Evolutionary conservation across 2,329 filamentous ascomycete genomes (phyloP).

Genomic region (Scedosporium aurantiacum): DNA sequence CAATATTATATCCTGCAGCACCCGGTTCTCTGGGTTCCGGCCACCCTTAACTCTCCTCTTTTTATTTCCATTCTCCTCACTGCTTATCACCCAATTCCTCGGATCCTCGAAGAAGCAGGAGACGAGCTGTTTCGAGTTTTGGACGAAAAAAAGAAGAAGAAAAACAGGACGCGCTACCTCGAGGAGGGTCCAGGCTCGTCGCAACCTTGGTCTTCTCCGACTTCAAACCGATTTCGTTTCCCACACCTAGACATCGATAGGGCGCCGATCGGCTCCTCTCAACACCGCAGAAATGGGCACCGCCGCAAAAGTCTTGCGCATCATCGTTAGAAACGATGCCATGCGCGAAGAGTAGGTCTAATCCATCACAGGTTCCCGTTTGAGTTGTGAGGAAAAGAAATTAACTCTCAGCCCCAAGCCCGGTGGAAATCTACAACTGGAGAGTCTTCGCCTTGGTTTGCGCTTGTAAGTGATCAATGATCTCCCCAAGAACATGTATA

Average conservation of each 20-base stretch:
- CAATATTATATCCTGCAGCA: conserved; percentile 2
- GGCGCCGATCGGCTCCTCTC: neutral
- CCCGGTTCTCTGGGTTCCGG: neutral
- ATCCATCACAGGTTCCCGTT: neutral
- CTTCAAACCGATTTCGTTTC: neutral
- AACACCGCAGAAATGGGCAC: conserved; percentile 25
- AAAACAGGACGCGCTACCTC: neutral
- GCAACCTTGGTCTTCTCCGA: neutral
- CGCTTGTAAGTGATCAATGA: conserved; percentile 28
- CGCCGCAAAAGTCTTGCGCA: conserved; percentile 33
- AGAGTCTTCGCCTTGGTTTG: conserved; percentile 53
- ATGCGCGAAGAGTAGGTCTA: conserved; percentile 46
- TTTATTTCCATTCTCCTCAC: neutral
- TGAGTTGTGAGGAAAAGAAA: neutral
- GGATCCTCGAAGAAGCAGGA: neutral
- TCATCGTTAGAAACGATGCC: conserved; percentile 57
- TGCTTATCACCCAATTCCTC: neutral
- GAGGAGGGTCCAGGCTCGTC: neutral
- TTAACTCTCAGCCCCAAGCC: conserved; percentile 16
- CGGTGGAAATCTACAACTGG: conserved; percentile 59
- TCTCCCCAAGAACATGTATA: neutral
- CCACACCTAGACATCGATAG: neutral
- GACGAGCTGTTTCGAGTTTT: neutral
- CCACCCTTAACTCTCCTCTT: neutral
- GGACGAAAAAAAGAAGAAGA: neutral